Conservation (phyloP, 2,329 filamentous ascomycete genomes). For the Aspergillus novofumigatus region DNA sequence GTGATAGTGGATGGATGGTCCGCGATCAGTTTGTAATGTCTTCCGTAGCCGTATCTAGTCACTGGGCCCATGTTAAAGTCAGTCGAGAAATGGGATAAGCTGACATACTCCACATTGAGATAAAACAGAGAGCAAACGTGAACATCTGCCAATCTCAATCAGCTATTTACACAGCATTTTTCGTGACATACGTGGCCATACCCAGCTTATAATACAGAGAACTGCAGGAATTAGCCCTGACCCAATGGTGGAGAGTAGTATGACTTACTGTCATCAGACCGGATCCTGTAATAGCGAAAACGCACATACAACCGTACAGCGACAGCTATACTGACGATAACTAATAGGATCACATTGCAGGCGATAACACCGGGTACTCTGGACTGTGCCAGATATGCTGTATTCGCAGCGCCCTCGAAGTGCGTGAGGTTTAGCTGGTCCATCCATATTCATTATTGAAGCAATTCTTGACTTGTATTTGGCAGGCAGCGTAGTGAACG, state of each 20-base stretch:
- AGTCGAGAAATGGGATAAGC: neutral
- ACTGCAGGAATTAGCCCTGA: neutral
- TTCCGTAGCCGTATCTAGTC: slow-evolving; percentile 19
- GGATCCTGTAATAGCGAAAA: slow-evolving; percentile 11
- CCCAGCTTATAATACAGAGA: slow-evolving; percentile 14
- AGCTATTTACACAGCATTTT: neutral
- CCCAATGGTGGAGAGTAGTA: neutral
- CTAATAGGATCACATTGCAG: slow-evolving; percentile 13
- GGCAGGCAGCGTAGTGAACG: neutral
- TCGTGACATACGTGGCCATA: neutral
- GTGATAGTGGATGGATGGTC: neutral
- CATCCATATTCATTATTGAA: neutral
- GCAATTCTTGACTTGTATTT: neutral
- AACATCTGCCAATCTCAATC: slow-evolving; percentile 5
- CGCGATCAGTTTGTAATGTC: slow-evolving; percentile 12
- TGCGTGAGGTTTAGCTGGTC: neutral
- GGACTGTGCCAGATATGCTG: slow-evolving; percentile 6
- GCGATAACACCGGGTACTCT: slow-evolving; percentile 10
- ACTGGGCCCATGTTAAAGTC: slow-evolving; percentile 5
- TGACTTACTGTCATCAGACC: slow-evolving; percentile 9
- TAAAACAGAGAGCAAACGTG: slow-evolving; percentile 8
- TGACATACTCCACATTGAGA: slow-evolving; percentile 6
- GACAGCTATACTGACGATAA: slow-evolving; percentile 5
- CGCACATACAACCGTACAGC: slow-evolving; percentile 15
- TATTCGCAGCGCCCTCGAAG: neutral